Conservation (phyloP, 1,284 basidiomycete genomes). For the Trametes pubescens region DNA sequence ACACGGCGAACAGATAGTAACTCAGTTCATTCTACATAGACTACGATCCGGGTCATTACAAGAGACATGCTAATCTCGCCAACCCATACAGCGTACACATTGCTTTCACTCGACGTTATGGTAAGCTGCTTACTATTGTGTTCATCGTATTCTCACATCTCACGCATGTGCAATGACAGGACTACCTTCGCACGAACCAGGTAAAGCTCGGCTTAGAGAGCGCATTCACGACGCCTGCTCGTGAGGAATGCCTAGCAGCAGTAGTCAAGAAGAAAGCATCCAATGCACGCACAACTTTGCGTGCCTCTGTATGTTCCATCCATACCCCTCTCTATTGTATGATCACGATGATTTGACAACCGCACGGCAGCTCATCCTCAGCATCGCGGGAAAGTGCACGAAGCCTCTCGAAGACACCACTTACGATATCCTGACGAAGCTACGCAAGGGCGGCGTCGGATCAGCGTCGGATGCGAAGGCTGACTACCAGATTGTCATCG, state of each 20-base stretch:
- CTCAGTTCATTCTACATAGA: background rate
- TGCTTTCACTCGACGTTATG: background rate
- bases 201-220: background rate
- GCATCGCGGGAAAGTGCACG: background rate
- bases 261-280: background rate
- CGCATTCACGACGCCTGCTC: background rate
- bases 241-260: background rate
- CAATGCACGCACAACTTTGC: background rate
- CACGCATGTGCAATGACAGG: background rate
- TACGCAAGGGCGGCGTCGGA: background rate
- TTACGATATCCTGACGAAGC: background rate
- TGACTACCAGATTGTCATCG: background rate
- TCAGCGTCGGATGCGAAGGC: background rate
- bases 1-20: background rate
- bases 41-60: background rate
- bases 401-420: background rate
- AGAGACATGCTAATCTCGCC: background rate
- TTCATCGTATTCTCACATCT: background rate
- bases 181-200: background rate
- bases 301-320: background rate
- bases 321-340: background rate
- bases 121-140: background rate
- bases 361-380: background rate
- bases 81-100: background rate
- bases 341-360: background rate